Conservation (phyloP, 108 stramenopile genomes). For the Seminavis robusta region DNA sequence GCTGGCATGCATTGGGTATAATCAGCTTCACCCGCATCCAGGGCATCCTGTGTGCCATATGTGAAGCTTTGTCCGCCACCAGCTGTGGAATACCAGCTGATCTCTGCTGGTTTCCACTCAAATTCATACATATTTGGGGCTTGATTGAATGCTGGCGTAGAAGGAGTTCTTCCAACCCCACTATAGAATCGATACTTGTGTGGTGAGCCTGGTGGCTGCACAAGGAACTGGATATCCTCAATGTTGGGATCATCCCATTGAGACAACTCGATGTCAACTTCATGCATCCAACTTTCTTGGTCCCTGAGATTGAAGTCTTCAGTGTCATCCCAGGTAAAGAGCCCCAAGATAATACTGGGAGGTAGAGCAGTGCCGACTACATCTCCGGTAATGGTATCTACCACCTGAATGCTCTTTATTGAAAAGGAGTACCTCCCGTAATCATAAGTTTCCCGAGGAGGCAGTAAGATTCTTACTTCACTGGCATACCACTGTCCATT, state of each 20-base stretch:
- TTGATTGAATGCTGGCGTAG: background rate
- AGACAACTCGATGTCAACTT: constrained; percentile 13
- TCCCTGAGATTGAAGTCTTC: background rate
- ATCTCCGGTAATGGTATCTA: background rate
- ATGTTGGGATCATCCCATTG: background rate
- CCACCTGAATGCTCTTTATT: background rate
- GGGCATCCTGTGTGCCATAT: constrained; percentile 2
- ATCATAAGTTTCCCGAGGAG: background rate
- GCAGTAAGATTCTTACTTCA: constrained; percentile 3
- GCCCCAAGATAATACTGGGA: background rate
- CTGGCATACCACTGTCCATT: too few relatives aligned
- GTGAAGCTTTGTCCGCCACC: constrained; percentile 4
- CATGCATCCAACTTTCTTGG: constrained; percentile 11
- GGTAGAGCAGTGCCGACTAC: background rate
- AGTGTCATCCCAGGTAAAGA: constrained; percentile 11
- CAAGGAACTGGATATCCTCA: constrained; percentile 3
- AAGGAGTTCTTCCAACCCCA: too few relatives aligned
- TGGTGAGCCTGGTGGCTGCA: background rate
- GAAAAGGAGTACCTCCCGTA: constrained; percentile 2
- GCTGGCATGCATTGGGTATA: constrained; percentile 7
- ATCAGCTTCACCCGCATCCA: background rate
- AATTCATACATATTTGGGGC: constrained; percentile 1
- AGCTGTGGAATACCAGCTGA: background rate
- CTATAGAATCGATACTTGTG: background rate
- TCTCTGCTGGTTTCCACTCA: constrained; percentile 1